These are phyloP conservation scores for Neurospora discreta DNA, from an alignment of 495 filamentous ascomycete genomes.

Conservation along the genomic window DNA sequence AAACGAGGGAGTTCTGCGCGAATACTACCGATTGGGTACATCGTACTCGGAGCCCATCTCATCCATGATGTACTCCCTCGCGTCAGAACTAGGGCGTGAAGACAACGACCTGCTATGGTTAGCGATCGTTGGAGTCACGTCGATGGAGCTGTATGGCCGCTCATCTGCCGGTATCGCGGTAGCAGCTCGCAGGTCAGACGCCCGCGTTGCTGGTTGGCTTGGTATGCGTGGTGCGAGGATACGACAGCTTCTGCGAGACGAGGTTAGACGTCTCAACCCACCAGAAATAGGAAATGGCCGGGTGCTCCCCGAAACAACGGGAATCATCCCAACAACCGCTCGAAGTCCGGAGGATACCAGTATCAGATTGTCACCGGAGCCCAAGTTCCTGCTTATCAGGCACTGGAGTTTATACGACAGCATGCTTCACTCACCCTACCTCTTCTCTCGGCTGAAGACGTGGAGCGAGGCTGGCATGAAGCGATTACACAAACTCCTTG, in stretches of 20 bases:
- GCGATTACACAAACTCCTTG: conserved; percentile 86
- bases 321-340: conserved; percentile 79
- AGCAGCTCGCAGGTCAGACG: conserved; percentile 44
- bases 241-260: conserved; percentile 75
- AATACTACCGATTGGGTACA: conserved; percentile 76
- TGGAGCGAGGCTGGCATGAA: conserved; percentile 88
- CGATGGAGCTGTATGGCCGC: conserved; percentile 82
- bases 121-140: conserved; percentile 82
- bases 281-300: conserved; percentile 47
- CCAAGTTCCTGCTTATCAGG: conserved; percentile 81
- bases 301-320: conserved; percentile 46
- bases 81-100: conserved; percentile 88
- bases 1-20: conserved; percentile 57
- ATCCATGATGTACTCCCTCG: conserved; percentile 84
- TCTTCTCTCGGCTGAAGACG: conserved; percentile 84
- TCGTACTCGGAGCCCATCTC: conserved; percentile 94
- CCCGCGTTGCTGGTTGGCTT: conserved; percentile 59
- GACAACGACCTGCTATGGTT: conserved; percentile 96
- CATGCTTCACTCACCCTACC: conserved; percentile 94
- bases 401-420: conserved; percentile 98
- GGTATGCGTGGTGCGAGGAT: conserved; percentile 74
- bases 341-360: conserved; percentile 81
- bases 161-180: conserved; percentile 71
- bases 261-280: conserved; percentile 89
- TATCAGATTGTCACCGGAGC: conserved; percentile 89